Percentiles rank a stretch among this genome's conserved stretches.
phyloP scores from a whole-genome alignment of 352 stramenopile species.

The Globisporangium heterothallicum region DNA sequence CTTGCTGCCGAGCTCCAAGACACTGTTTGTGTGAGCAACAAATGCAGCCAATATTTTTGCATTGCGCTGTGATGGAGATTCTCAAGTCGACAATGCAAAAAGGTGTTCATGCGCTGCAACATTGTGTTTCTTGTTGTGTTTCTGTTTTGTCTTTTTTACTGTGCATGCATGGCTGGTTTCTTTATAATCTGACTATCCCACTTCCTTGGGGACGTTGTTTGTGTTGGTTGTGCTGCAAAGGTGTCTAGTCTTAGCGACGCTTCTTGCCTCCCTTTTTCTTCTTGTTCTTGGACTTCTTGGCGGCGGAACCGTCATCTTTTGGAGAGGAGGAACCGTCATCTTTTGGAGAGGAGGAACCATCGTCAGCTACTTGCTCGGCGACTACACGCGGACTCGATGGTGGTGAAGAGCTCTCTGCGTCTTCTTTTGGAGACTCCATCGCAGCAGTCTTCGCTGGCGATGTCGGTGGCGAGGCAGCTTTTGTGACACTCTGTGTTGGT shows the following conservation, averaged over 20 bases:
- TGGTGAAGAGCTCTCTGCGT: slow-evolving; percentile 13
- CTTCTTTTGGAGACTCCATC: slow-evolving; percentile 21
- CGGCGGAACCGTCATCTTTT: not conserved
- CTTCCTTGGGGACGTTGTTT: not conserved
- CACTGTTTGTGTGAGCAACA: slow-evolving; percentile 50
- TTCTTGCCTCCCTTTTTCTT: slow-evolving; percentile 68
- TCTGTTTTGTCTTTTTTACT: not conserved
- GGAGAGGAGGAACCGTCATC: slow-evolving; percentile 8
- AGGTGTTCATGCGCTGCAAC: too few relatives aligned
- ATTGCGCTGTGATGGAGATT: too few relatives aligned
- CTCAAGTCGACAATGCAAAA: too few relatives aligned
- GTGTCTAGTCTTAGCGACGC: slow-evolving; percentile 19
- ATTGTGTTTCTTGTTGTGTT: not conserved
- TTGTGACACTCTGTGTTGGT: not conserved
- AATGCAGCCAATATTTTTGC: not conserved
- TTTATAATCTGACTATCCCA: slow-evolving; percentile 1
- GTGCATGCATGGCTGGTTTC: not conserved
- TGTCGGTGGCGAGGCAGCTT: not conserved
- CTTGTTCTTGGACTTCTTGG: slow-evolving; percentile 45
- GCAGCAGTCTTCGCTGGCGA: slow-evolving; percentile 4
- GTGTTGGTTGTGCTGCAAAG: not conserved
- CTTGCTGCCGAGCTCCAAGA: slow-evolving; percentile 46
- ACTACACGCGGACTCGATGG: slow-evolving; percentile 3
- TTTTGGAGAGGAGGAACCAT: slow-evolving; percentile 14
- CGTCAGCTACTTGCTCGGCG: slow-evolving; percentile 9